These are phyloP conservation scores for Lepidium campestre DNA, from an alignment of 441 rosid genomes.

Conservation along the genomic window DNA sequence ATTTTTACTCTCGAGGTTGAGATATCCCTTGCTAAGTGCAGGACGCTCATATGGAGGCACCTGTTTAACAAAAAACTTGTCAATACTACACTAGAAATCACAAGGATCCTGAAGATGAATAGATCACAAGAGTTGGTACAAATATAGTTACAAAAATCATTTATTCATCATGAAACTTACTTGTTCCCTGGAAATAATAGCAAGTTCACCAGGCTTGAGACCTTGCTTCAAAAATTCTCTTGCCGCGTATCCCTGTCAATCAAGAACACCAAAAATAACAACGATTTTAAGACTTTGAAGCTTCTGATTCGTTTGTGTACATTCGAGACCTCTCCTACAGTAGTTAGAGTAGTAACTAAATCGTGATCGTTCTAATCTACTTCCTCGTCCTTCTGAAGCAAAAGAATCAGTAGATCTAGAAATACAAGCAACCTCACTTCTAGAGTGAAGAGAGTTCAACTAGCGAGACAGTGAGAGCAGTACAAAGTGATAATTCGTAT, in stretches of 20 bases:
- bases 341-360: background rate
- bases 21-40: conserved; percentile 94
- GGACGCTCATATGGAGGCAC: conserved; percentile 96
- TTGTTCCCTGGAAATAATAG: conserved; percentile 76
- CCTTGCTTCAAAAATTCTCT: conserved; percentile 79
- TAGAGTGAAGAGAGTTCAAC: background rate
- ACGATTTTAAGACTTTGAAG: background rate
- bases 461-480: conserved; percentile 3
- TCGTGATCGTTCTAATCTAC: background rate
- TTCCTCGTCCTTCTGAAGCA: background rate
- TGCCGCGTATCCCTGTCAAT: conserved; percentile 68
- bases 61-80: conserved; percentile 16
- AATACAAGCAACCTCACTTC: background rate
- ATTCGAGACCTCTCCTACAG: background rate
- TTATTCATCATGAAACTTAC: conserved; percentile 31
- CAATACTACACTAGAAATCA: background rate
- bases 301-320: background rate
- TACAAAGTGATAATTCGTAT: background rate
- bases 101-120: background rate
- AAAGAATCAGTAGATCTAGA: background rate
- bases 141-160: background rate
- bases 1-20: conserved; percentile 57
- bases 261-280: background rate
- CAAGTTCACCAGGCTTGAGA: conserved; percentile 71
- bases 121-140: background rate